phyloP scores from a whole-genome alignment of 768 basidiomycete species.

The Macrocybe gigantea region DNA sequence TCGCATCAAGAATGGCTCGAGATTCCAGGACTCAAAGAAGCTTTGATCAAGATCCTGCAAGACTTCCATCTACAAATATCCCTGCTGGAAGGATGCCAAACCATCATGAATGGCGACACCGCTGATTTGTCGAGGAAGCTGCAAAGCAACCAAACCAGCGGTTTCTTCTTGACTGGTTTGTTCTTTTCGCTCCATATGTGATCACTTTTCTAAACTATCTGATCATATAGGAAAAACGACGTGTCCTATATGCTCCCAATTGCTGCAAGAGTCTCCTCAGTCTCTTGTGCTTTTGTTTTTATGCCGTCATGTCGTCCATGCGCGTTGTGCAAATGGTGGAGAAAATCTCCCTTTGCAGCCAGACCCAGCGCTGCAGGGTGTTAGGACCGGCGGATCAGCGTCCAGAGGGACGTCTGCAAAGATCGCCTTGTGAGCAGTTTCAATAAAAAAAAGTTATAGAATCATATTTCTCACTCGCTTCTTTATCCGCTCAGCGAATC shows the following conservation, averaged over 20 bases:
- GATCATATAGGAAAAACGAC: constrained; percentile 42
- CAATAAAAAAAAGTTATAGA: too few species aligned
- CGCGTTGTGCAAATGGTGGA: constrained; percentile 63
- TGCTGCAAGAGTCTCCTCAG: constrained; percentile 53
- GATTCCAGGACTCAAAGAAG: constrained; percentile 91
- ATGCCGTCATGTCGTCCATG: constrained; percentile 86
- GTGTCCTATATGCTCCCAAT: constrained; percentile 64
- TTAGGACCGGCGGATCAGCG: constrained; percentile 30
- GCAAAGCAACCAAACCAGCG: constrained; percentile 71
- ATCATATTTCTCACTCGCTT: not conserved
- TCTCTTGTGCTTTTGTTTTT: constrained; percentile 71
- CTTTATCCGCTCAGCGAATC: constrained; percentile 46
- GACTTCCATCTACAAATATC: constrained; percentile 95
- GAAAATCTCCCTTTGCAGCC: constrained; percentile 57
- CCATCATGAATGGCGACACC: constrained; percentile 81
- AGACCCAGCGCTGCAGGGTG: constrained; percentile 45
- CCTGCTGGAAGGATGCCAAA: constrained; percentile 86
- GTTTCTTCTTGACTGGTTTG: constrained; percentile 70
- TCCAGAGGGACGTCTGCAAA: constrained; percentile 54
- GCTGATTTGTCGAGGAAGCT: constrained; percentile 62
- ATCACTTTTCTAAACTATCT: not conserved
- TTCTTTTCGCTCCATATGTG: not conserved
- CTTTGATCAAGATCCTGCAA: constrained; percentile 93
- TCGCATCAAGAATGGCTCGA: constrained; percentile 95
- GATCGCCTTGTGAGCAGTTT: constrained; percentile 68